These are phyloP conservation scores for Hanseniaspora uvarum DNA, from an alignment of 1,139 yeast genomes.

Conservation along the genomic window DNA sequence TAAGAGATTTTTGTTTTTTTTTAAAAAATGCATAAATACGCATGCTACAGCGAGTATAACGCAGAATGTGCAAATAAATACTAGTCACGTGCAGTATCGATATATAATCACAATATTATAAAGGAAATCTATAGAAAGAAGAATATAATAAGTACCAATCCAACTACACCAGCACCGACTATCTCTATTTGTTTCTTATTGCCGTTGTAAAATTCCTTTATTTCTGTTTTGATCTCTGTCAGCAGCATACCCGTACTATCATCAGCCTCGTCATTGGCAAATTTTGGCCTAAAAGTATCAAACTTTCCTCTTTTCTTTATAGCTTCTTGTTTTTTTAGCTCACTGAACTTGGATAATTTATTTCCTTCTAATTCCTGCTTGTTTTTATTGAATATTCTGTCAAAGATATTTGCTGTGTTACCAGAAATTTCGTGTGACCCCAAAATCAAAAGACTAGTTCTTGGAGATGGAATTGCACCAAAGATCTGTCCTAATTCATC, in stretches of 20 bases:
- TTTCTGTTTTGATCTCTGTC: background rate
- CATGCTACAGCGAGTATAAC: too few species aligned
- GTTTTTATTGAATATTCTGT: conserved; percentile 22
- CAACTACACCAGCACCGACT: background rate
- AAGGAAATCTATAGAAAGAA: background rate
- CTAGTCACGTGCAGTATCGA: background rate
- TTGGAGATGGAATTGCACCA: conserved; percentile 61
- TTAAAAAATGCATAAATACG: too few species aligned
- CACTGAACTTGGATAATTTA: conserved; percentile 38
- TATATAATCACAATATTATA: background rate
- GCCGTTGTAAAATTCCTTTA: conserved; percentile 22
- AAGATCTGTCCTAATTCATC: conserved; percentile 35
- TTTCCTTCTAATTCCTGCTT: conserved; percentile 30
- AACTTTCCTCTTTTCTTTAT: conserved; percentile 32
- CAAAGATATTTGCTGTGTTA: conserved; percentile 20
- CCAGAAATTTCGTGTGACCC: conserved; percentile 24
- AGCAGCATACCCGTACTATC: conserved; percentile 23
- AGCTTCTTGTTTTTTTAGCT: conserved; percentile 45
- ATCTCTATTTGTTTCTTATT: conserved; percentile 21
- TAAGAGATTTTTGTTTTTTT: too few species aligned
- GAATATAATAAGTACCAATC: background rate
- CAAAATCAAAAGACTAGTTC: conserved; percentile 46
- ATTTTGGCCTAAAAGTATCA: conserved; percentile 29
- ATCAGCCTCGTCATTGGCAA: conserved; percentile 20
- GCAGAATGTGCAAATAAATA: background rate